A percentile compares a stretch with the other conserved stretches of the same genome.
Evolutionary conservation across 257 asterid species (phyloP).

Genomic region (Forsythia suspensa): DNA sequence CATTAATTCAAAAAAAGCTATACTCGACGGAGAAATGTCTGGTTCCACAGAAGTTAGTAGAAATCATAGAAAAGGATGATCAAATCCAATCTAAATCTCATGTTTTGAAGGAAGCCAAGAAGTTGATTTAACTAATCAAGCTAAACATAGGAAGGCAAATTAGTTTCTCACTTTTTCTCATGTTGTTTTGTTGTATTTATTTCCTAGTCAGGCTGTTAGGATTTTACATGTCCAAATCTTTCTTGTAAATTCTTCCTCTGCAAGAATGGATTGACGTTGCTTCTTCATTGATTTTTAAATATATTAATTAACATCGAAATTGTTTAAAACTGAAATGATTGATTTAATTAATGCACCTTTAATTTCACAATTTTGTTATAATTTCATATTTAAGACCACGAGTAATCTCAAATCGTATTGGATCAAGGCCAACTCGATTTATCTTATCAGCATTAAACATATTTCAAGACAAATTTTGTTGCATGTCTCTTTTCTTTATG

Average conservation of each 20-base stretch:
- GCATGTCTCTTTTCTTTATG: too few species aligned
- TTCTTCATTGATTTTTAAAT: background rate
- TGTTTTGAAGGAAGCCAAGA: slow-evolving; percentile 21
- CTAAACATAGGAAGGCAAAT: background rate
- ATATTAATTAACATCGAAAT: background rate
- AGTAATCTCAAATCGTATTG: too few species aligned
- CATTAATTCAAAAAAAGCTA: slow-evolving; percentile 68
- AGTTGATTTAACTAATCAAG: slow-evolving; percentile 19
- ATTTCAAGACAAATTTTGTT: too few species aligned
- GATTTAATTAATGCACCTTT: too few species aligned
- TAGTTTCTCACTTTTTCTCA: slow-evolving; percentile 10
- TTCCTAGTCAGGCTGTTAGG: slow-evolving; percentile 20
- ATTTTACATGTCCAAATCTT: slow-evolving; percentile 1
- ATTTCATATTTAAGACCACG: too few species aligned
- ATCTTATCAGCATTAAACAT: too few species aligned
- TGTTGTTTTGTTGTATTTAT: slow-evolving; percentile 20
- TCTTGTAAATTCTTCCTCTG: slow-evolving; percentile 30
- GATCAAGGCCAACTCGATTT: too few species aligned
- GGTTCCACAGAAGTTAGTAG: slow-evolving; percentile 44
- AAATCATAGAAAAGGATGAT: slow-evolving; percentile 24
- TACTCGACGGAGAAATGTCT: slow-evolving; percentile 62
- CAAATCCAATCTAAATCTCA: slow-evolving; percentile 19
- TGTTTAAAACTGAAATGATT: background rate
- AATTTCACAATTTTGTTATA: too few species aligned
- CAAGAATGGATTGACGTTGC: slow-evolving; percentile 10